A percentile compares a stretch with the other conserved stretches of the same genome.
phyloP scores from a whole-genome alignment of 257 asterid species.

The Petunia secreta region DNA sequence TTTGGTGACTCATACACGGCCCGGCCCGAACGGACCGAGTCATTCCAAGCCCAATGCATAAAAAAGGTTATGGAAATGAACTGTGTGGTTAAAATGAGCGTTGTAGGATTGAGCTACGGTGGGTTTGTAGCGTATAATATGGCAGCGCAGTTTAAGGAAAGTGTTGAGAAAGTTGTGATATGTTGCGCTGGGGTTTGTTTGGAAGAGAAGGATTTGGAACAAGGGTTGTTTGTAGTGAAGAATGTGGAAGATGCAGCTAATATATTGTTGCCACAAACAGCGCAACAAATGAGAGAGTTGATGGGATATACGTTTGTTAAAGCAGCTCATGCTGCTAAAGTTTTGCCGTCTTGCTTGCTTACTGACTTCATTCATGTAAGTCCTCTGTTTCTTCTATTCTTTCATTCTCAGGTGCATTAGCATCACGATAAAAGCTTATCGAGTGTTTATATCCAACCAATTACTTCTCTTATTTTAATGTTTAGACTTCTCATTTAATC shows the following conservation, averaged over 20 bases:
- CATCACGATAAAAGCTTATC: no score
- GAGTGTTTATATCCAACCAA: no score
- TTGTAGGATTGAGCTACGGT: constrained; percentile 75
- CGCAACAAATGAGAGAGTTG: constrained; percentile 63
- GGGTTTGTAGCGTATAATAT: constrained; percentile 75
- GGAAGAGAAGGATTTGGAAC: constrained; percentile 65
- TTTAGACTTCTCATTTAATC: no score
- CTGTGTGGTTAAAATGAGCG: constrained; percentile 46
- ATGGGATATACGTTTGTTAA: constrained; percentile 49
- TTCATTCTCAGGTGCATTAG: no score
- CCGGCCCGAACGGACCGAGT: constrained; percentile 55
- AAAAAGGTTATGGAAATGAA: constrained; percentile 55
- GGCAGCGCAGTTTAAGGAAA: constrained; percentile 62
- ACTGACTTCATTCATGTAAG: constrained; percentile 62
- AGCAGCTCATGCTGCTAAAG: constrained; percentile 42
- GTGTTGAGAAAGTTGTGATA: constrained; percentile 60
- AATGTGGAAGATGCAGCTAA: constrained; percentile 60
- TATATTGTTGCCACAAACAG: constrained; percentile 66
- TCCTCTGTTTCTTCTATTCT: not conserved
- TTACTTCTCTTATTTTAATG: no score
- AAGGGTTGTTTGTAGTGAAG: constrained; percentile 62
- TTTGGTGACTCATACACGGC: constrained; percentile 64
- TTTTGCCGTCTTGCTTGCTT: constrained; percentile 58
- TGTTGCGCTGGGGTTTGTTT: constrained; percentile 70
- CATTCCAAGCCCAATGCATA: constrained; percentile 70